phyloP scores from a whole-genome alignment of 176 grass and related monocot species.

The Oryza glaberrima region DNA sequence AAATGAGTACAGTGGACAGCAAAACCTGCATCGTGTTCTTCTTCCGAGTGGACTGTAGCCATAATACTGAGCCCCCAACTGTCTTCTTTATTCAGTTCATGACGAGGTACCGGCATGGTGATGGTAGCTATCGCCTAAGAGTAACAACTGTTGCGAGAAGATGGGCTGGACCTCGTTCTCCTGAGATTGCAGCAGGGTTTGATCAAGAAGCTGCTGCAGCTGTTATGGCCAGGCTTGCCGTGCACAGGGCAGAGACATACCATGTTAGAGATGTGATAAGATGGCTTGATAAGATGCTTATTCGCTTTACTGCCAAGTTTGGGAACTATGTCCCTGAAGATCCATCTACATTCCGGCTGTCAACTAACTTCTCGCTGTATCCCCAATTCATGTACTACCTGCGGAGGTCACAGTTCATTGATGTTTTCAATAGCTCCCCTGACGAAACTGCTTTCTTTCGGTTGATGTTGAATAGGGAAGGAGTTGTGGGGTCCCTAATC shows the following conservation, averaged over 20 bases:
- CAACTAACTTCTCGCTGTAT: conserved; percentile 89
- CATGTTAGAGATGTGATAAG: conserved; percentile 88
- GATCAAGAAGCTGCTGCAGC: conserved; percentile 96
- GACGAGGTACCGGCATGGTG: conserved; percentile 79
- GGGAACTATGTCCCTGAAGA: conserved; percentile 95
- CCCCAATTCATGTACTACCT: conserved; percentile 98
- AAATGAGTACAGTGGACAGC: conserved; percentile 71
- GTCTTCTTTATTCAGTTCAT: conserved; percentile 99
- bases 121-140: conserved; percentile 79
- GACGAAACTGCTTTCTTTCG: conserved; percentile 97
- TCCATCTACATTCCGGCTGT: conserved; percentile 89
- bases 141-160: conserved; percentile 94
- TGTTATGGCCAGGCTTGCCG: conserved; percentile 89
- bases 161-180: conserved; percentile 78
- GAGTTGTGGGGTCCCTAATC: conserved; percentile 84
- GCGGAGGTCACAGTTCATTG: conserved; percentile 97
- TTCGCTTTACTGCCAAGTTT: conserved; percentile 96
- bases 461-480: conserved; percentile 95
- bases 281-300: conserved; percentile 99
- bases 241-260: conserved; percentile 85
- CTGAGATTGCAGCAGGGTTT: conserved; percentile 80
- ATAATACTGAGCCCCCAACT: conserved; percentile 69
- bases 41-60: conserved; percentile 70
- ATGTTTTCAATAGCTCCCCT: conserved; percentile 93
- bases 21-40: conserved; percentile 94